Evolutionary conservation across 2,329 filamentous ascomycete genomes (phyloP).

Genomic region (Fusarium dimerum): DNA sequence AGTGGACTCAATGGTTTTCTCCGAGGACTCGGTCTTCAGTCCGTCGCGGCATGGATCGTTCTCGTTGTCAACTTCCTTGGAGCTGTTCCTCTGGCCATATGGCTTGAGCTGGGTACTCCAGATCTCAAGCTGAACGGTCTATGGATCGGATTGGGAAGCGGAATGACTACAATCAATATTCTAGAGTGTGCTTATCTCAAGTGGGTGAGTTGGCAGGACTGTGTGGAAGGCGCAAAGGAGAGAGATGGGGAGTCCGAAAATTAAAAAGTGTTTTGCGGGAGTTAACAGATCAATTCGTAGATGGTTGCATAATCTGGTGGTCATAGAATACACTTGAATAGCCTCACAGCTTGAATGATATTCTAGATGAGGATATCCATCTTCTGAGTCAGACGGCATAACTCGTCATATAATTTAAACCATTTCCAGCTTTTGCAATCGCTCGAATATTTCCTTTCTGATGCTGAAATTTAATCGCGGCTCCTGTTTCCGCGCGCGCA

Average conservation of each 20-base stretch:
- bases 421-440: too few species aligned
- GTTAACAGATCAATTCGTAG: not conserved
- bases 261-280: not conserved
- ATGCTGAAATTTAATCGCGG: too few species aligned
- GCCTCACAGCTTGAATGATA: not conserved
- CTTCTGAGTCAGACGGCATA: too few species aligned
- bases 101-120: constrained; percentile 19
- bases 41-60: constrained; percentile 22
- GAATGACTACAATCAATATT: constrained; percentile 24
- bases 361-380: not conserved
- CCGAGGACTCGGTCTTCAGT: constrained; percentile 21
- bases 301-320: not conserved
- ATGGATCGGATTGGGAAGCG: constrained; percentile 24
- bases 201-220: constrained; percentile 26
- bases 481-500: too few species aligned
- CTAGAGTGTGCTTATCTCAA: constrained; percentile 27
- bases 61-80: constrained; percentile 20
- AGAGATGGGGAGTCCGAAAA: constrained; percentile 12
- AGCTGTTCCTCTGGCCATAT: constrained; percentile 21
- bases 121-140: constrained; percentile 27
- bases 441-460: too few species aligned
- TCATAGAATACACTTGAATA: not conserved
- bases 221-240: constrained; percentile 22
- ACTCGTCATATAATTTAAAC: too few species aligned
- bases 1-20: constrained; percentile 22